These are phyloP conservation scores for Hortiboletus flavorubellus DNA, from an alignment of 768 basidiomycete species.

Conservation along the genomic window DNA sequence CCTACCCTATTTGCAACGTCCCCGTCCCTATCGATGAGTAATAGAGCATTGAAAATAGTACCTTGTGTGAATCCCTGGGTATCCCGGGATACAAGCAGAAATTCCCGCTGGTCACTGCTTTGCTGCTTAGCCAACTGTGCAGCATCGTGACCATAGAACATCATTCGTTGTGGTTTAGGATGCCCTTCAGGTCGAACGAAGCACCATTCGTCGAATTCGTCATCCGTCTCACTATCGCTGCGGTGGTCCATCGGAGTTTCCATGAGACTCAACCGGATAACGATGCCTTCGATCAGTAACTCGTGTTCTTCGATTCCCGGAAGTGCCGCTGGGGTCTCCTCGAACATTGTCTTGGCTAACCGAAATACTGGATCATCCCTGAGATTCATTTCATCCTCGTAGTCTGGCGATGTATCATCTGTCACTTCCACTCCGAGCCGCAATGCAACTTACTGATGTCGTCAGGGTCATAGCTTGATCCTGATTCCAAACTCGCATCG, in stretches of 20 bases:
- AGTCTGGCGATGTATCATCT: neutral
- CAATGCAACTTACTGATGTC: neutral
- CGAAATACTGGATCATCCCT: neutral
- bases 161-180: neutral
- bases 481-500: neutral
- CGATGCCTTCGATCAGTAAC: constrained; percentile 5
- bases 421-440: neutral
- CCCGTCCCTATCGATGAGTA: constrained; percentile 3
- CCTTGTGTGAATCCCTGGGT: no score
- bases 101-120: neutral
- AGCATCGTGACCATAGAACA: neutral
- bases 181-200: neutral
- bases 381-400: neutral
- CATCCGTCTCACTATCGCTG: neutral
- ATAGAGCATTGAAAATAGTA: neutral
- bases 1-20: neutral
- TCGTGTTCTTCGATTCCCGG: neutral
- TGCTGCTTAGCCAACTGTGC: neutral
- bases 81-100: constrained; percentile 1
- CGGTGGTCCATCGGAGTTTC: neutral
- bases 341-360: neutral
- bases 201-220: neutral
- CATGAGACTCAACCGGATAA: neutral
- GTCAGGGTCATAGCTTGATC: neutral
- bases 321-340: neutral